Percentiles rank a stretch among this genome's conserved stretches.
Conservation (phyloP, 345 rosid genomes). For the Rubroshorea leprosula region DNA sequence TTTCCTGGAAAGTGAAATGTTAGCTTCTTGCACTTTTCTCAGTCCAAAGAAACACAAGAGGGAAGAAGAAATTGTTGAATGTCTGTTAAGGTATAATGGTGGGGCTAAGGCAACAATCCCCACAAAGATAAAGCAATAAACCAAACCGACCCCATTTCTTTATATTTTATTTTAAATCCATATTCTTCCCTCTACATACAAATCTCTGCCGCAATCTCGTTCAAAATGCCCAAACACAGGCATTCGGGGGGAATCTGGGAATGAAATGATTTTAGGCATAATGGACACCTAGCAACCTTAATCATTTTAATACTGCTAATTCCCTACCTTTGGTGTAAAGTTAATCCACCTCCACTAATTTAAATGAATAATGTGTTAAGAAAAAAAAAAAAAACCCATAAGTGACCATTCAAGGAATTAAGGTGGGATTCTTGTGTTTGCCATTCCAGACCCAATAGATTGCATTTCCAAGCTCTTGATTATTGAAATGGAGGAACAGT, state of each 20-base stretch:
- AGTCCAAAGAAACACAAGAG: not conserved
- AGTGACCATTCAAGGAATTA: not conserved
- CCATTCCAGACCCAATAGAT: not conserved
- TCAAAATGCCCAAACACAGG: not conserved
- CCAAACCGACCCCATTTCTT: slow-evolving; percentile 2
- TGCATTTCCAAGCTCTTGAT: no score
- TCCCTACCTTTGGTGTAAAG: no score
- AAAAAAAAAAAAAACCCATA: no score
- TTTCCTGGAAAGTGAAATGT: slow-evolving; percentile 9
- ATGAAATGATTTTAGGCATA: slow-evolving; percentile 11
- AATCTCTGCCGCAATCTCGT: not conserved
- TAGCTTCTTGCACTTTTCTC: slow-evolving; percentile 7
- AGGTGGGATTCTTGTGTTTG: not conserved
- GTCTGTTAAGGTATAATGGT: slow-evolving; percentile 1
- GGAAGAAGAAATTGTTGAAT: not conserved
- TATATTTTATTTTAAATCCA: no score
- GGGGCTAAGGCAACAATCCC: slow-evolving; percentile 14
- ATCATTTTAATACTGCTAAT: slow-evolving; percentile 2
- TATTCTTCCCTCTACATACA: no score
- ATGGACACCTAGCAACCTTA: slow-evolving; percentile 7
- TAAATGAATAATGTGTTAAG: no score
- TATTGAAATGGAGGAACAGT: no score
- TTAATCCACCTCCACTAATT: not conserved
- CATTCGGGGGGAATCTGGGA: not conserved
- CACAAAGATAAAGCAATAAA: slow-evolving; percentile 10